Base-by-base conservation (phyloP, 106 monocot genomes). In the Dendrobium catenatum region DNA sequence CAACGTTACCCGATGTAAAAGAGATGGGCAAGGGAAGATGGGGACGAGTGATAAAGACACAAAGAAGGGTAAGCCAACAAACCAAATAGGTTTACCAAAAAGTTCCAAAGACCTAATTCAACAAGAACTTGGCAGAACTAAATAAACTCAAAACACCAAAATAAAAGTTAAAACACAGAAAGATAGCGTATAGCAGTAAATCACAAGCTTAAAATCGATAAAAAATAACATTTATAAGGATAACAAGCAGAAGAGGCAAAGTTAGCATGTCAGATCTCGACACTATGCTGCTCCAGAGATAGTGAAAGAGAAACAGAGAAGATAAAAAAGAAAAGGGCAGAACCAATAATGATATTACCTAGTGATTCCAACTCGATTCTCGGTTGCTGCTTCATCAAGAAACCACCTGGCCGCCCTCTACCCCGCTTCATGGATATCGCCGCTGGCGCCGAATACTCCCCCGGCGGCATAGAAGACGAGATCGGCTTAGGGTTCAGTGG, bases 371-470 rank as follows among this genome's bases (percentile, higher is more conserved):
- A 86, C 77, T 86, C 87, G 22, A 86, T 22, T 11, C 85, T 83
- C 0, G 79, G 84, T 15, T 82, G 72, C 42, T 84, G 86, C 75
- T 89, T 90, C 72, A 80, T 90, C 40, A 87, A 46, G 19, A 86
- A 90, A 41, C 90, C 94, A 48, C 64, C 78, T 64, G 89, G 86
- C 86, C 94, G 86, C 85, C 97, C 94, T 85, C 88, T 88, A 77
- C 91, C 89, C 59, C 95, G 87, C 83, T 91, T 92, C 82, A 90
- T 79, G 76, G 78, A 79, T 37, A 85, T 74, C 75, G 64, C 88
- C 51, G 51, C 51, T 51, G 84, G 75, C 31, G 80, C 83, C 51
- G 90, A 79, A 81, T 87, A 87, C 46, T 86, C 85, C 17, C 83
- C 93, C 4, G 68, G 81, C 48, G 95, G 88, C 74, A 79, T 81